Evolutionary conservation across 495 filamentous ascomycete species (phyloP).

Genomic region (Apodospora peruviana): DNA sequence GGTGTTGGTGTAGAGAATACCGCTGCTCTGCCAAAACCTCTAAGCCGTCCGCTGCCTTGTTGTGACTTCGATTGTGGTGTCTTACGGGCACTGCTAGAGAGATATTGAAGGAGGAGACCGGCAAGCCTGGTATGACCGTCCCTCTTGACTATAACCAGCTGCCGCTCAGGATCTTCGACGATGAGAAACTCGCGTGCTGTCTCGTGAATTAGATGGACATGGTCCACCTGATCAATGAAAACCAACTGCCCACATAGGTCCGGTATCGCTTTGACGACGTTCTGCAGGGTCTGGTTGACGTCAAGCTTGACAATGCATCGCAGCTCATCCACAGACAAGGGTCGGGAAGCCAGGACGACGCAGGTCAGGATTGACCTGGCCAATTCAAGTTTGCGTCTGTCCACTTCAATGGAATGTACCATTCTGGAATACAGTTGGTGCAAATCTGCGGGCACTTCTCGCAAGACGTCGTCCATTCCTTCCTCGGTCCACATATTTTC

Average conservation of each 20-base stretch:
- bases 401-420: constrained; percentile 14
- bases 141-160: constrained; percentile 10
- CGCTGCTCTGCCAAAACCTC: constrained; percentile 5
- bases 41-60: not conserved
- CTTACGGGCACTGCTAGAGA: constrained; percentile 13
- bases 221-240: constrained; percentile 16
- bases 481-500: constrained; percentile 21
- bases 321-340: constrained; percentile 14
- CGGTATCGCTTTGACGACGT: constrained; percentile 17
- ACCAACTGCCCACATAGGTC: constrained; percentile 26
- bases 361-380: constrained; percentile 17
- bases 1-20: not conserved
- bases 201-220: constrained; percentile 26
- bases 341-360: constrained; percentile 12
- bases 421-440: constrained; percentile 22
- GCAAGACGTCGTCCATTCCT: constrained; percentile 20
- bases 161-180: constrained; percentile 2
- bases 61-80: not conserved
- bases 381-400: constrained; percentile 11
- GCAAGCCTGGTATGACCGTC: constrained; percentile 17
- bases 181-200: constrained; percentile 30
- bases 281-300: constrained; percentile 17
- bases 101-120: constrained; percentile 16
- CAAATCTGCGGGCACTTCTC: constrained; percentile 18
- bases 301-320: constrained; percentile 15